Percentiles rank a stretch among this genome's conserved stretches.
These are phyloP conservation scores for Ceratocystis ficicola DNA, from an alignment of 2,329 filamentous ascomycete species.

Conservation along the genomic window DNA sequence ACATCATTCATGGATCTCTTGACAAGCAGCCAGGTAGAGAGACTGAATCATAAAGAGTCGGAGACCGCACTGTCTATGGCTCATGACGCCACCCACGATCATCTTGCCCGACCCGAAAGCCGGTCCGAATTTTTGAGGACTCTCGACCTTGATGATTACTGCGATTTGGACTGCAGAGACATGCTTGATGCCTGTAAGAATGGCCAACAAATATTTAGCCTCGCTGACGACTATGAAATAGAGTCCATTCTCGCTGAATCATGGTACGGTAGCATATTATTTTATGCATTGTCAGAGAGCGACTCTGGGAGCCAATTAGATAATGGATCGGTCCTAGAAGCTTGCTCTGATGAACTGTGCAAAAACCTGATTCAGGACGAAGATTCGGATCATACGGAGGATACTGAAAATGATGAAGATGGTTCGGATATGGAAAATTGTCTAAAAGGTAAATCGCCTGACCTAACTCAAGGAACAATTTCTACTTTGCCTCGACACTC, in stretches of 20 bases:
- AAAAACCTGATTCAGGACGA: no score
- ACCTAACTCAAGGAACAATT: not conserved
- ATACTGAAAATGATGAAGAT: no score
- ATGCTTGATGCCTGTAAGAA: not conserved
- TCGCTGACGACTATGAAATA: not conserved
- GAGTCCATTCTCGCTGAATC: not conserved
- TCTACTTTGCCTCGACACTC: not conserved
- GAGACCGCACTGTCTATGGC: not conserved
- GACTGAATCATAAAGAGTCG: not conserved
- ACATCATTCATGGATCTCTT: not conserved
- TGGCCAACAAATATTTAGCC: not conserved
- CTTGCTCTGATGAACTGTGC: not conserved
- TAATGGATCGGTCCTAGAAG: not conserved
- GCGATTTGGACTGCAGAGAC: not conserved
- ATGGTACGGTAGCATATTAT: not conserved
- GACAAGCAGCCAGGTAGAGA: not conserved
- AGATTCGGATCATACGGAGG: no score
- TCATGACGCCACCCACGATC: not conserved
- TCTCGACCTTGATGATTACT: not conserved
- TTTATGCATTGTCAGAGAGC: not conserved
- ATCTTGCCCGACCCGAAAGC: not conserved
- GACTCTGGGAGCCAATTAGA: not conserved
- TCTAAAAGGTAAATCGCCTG: not conserved
- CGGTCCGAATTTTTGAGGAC: not conserved
- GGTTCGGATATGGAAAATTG: no score